Evolutionary conservation across 2,329 filamentous ascomycete species (phyloP).

Genomic region (Monosporascus sp.): DNA sequence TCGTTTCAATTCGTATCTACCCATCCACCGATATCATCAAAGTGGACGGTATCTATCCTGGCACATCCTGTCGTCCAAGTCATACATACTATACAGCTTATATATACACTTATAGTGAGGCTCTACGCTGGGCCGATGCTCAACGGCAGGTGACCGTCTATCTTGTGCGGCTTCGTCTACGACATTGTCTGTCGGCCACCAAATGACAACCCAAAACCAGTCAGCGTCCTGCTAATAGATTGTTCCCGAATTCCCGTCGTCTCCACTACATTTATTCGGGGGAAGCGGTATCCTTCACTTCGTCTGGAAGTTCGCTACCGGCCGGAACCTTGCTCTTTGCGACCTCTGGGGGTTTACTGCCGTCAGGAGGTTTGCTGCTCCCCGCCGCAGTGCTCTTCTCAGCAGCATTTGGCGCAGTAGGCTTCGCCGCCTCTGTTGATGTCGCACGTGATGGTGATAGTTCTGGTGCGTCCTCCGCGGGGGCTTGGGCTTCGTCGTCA

Average conservation of each 20-base stretch:
- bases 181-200: background rate
- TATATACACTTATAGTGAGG: background rate
- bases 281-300: background rate
- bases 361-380: background rate
- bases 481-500: slow-evolving; percentile 46
- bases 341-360: background rate
- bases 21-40: too few species aligned
- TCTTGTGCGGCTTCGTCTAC: background rate
- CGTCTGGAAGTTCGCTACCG: background rate
- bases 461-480: background rate
- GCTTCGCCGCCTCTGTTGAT: background rate
- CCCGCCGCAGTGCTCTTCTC: background rate
- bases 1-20: too few species aligned
- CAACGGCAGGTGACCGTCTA: background rate
- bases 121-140: background rate
- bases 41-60: background rate
- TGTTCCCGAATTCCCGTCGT: background rate
- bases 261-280: background rate
- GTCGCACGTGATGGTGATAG: background rate
- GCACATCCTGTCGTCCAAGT: background rate
- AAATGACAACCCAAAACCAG: background rate
- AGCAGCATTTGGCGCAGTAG: background rate
- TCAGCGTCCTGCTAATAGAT: background rate
- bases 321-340: background rate
- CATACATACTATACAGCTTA: background rate